Evolutionary conservation across 2,329 filamentous ascomycete genomes (phyloP).

Genomic region (Phaeosphaeria sp.): DNA sequence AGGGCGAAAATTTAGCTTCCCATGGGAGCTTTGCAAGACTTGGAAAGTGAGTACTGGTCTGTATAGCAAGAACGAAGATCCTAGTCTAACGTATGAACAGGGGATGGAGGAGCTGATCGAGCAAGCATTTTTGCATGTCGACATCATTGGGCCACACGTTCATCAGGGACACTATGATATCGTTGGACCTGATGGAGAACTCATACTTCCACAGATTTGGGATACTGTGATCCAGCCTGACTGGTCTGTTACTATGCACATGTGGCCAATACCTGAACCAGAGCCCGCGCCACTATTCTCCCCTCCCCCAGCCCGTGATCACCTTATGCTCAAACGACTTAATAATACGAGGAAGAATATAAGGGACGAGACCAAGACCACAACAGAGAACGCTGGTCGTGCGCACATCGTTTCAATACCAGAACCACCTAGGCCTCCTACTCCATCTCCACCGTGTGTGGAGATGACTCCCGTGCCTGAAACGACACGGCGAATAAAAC

Average conservation of each 20-base stretch:
- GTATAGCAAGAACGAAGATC: background rate
- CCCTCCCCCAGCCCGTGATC: no score
- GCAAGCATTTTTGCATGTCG: conserved; percentile 57
- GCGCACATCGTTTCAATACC: no score
- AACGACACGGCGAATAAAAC: no score
- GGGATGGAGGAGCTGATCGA: conserved; percentile 58
- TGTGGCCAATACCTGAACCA: conserved; percentile 55
- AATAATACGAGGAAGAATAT: no score
- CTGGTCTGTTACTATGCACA: conserved; percentile 57
- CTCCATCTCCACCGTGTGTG: no score
- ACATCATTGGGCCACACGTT: conserved; percentile 54
- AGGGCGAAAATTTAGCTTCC: conserved; percentile 38
- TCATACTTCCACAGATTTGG: conserved; percentile 58
- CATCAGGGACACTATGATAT: conserved; percentile 56
- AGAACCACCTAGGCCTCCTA: no score
- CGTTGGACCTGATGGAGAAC: conserved; percentile 55
- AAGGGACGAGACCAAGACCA: no score
- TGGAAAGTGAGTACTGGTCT: conserved; percentile 57
- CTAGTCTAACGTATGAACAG: conserved; percentile 66
- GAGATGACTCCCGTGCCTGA: no score
- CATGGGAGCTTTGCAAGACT: conserved; percentile 34
- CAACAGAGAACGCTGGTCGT: no score
- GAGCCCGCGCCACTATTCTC: conserved; percentile 15
- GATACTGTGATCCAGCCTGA: conserved; percentile 56
- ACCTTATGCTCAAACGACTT: no score